Evolutionary conservation across 1,139 yeast species (phyloP), one percentile per base, ranked within the genome.

Genomic region (Geotrichum histeridarum): DNA sequence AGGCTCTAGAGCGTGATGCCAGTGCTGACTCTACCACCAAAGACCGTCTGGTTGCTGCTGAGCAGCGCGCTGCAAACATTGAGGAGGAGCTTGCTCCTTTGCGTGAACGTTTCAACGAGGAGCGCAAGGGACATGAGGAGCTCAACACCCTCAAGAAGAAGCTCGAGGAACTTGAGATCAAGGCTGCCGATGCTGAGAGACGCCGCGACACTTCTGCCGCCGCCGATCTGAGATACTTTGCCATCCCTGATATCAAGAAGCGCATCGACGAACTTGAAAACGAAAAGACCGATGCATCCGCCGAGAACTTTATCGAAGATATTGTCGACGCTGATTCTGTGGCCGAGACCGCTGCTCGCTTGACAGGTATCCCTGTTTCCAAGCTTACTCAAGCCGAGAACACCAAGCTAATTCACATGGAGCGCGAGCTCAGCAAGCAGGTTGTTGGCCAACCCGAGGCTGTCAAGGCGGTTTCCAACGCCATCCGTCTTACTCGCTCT

Each of bases 281-380:
- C 51, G 91, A 86, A 66, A 89, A 86, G 67, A 83, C 80, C 59
- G 80, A 83, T 7, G 50, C 43, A 42, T 83, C 83, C 55, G 74
- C 84, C 17, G 36, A 12, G 18, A 53, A 48, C 50, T 75, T 93
- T 78, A 80, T 89, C 58, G 86, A 82, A 64, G 95, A 93, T 68
- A 93, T 89, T 54, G 99, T 93, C 55, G 93, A 93, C 55, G 76
- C 94, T 18, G 98, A 93, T 57, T 91, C 90, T 63, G 94, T 93
- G 63, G 88, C 97, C 33, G 98, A 93, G 71, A 93, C 98, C 33
- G 97, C 97, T 32, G 98, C 99, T 2, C 81, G 96, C 68, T 78
- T 94, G 64, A 93, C 99, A 11, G 99, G 99, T 68, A 91, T 93
- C 59, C 99, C 99, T n/a, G 98, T 93, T n/a, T 81, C 86, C 61